Percentiles rank a stretch among this genome's conserved stretches.
Evolutionary conservation across 495 filamentous ascomycete genomes (phyloP).

Genomic region (Cryomyces minteri): DNA sequence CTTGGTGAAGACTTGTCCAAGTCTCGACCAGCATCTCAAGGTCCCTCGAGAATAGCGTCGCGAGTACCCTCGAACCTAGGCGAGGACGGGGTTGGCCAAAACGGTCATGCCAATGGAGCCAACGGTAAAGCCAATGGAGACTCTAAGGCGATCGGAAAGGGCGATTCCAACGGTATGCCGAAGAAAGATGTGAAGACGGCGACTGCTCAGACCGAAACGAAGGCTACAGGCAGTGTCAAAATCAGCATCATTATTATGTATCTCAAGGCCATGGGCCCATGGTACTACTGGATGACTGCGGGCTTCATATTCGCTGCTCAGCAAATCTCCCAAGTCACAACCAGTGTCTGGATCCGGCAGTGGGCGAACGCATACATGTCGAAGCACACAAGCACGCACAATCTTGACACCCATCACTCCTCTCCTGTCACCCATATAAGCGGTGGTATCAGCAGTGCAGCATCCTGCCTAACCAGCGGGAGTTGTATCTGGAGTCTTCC

Average conservation of each 20-base stretch:
- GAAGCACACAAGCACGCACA: slow-evolving; percentile 7
- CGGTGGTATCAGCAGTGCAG: slow-evolving; percentile 12
- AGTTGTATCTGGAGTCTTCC: slow-evolving; percentile 25
- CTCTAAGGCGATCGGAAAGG: slow-evolving; percentile 16
- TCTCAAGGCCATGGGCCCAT: slow-evolving; percentile 71
- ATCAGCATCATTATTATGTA: slow-evolving; percentile 72
- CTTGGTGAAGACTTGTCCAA: slow-evolving; percentile 70
- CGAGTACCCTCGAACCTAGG: slow-evolving; percentile 49
- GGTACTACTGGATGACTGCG: slow-evolving; percentile 82
- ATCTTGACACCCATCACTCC: slow-evolving; percentile 14
- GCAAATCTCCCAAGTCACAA: slow-evolving; percentile 67
- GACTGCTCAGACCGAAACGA: slow-evolving; percentile 39
- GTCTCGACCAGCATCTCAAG: slow-evolving; percentile 35
- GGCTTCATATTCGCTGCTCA: slow-evolving; percentile 56
- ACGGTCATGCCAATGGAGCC: slow-evolving; percentile 9
- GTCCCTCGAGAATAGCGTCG: slow-evolving; percentile 23
- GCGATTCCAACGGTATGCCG: slow-evolving; percentile 23
- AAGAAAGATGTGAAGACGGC: slow-evolving; percentile 21
- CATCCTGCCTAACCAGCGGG: slow-evolving; percentile 19
- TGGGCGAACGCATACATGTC: slow-evolving; percentile 53
- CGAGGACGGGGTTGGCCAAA: slow-evolving; percentile 11
- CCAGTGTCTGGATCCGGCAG: slow-evolving; percentile 83
- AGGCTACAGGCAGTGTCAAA: slow-evolving; percentile 71
- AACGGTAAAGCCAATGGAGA: slow-evolving; percentile 16
- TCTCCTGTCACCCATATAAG: slow-evolving; percentile 14